Base-by-base conservation (phyloP, 2,329 filamentous ascomycete species). In the Scytalidium lignicola region DNA sequence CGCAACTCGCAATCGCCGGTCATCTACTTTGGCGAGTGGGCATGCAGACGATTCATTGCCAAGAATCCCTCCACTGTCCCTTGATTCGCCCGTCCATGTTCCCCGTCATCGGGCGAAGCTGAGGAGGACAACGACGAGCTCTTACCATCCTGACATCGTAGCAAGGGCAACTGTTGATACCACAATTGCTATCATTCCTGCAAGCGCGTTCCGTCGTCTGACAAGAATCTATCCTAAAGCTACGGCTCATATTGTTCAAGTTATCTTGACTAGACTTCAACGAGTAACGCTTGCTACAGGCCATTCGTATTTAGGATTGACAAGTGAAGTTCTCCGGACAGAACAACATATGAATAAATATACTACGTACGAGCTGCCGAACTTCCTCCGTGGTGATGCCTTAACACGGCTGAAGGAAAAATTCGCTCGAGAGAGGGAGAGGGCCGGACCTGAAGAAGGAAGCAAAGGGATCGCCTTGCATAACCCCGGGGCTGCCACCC, bases 171-270 rank as follows among this genome's bases (percentile, higher is more conserved):
- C 90, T 15, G 87, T 95, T 20, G 95, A 99, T 64, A 99, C 93
- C 0, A 99, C 95, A 0, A 96, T 99, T 67, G 93, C 93, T 5
- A 95, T 99, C 55, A 99, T 99, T 50, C 95, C 95, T 1, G 93
- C 93, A 1, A 96, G 90, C 64, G 95, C 93, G 3, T 99, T 99
- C 61, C 83, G 90, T 47, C 84, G 95, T 8, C 74, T 99, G 46
- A 99, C 95, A 45, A 83, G 89, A 62, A 85, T 96, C 20, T 99
- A 97, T 60, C 93, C 93, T 9, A 95, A 95, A 70, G 91, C 95
- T 9, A 96, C 93, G 2, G 86, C 93, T 1, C 95, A 99, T 62
- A 97, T 99, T 55, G 90, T 99, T 5, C 93, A 99, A 64, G 92
- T 99, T 42, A 99, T 99, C 53, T 71, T 99, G 26, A 96, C 95